These are phyloP conservation scores for Groenewaldozyma sp. DNA, from an alignment of 1,139 yeast species.

Conservation along the genomic window DNA sequence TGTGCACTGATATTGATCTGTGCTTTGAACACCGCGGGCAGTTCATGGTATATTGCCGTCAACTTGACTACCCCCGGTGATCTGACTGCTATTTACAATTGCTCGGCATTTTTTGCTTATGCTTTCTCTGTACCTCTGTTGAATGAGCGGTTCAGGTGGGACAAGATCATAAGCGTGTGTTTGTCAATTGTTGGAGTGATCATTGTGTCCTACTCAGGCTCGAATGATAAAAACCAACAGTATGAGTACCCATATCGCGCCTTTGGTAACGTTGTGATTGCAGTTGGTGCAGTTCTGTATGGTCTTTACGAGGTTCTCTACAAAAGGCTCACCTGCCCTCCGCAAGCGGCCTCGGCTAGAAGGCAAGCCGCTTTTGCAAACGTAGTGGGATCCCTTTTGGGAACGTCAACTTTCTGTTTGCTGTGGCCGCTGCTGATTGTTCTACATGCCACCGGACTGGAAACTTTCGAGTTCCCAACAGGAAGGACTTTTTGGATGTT, in stretches of 20 bases:
- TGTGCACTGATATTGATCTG: slow-evolving; percentile 41
- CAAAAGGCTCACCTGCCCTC: slow-evolving; percentile 69
- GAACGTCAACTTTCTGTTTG: slow-evolving; percentile 45
- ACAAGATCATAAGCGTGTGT: slow-evolving; percentile 59
- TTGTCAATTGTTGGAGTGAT: slow-evolving; percentile 70
- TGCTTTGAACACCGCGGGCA: slow-evolving; percentile 66
- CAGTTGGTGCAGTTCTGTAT: slow-evolving; percentile 70
- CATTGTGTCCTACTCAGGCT: slow-evolving; percentile 59
- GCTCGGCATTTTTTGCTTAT: slow-evolving; percentile 83
- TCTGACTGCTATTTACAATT: slow-evolving; percentile 83
- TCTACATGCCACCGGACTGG: slow-evolving; percentile 47
- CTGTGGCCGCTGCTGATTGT: slow-evolving; percentile 44
- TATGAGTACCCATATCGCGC: slow-evolving; percentile 49
- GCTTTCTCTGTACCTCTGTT: slow-evolving; percentile 73
- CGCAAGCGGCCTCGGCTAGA: slow-evolving; percentile 46
- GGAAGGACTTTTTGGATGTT: slow-evolving; percentile 36
- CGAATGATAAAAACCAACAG: slow-evolving; percentile 15
- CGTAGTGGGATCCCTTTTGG: slow-evolving; percentile 48
- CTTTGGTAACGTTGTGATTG: slow-evolving; percentile 63
- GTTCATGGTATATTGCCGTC: slow-evolving; percentile 83
- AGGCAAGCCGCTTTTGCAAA: slow-evolving; percentile 52
- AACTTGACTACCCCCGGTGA: slow-evolving; percentile 74
- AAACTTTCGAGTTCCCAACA: slow-evolving; percentile 48
- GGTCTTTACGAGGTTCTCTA: slow-evolving; percentile 82
- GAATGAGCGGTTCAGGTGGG: slow-evolving; percentile 51